A percentile compares a stretch with the other conserved stretches of the same genome.
These are phyloP conservation scores for Capsaspora owczarzaki DNA, from an alignment of 78 protist species.

Conservation along the genomic window DNA sequence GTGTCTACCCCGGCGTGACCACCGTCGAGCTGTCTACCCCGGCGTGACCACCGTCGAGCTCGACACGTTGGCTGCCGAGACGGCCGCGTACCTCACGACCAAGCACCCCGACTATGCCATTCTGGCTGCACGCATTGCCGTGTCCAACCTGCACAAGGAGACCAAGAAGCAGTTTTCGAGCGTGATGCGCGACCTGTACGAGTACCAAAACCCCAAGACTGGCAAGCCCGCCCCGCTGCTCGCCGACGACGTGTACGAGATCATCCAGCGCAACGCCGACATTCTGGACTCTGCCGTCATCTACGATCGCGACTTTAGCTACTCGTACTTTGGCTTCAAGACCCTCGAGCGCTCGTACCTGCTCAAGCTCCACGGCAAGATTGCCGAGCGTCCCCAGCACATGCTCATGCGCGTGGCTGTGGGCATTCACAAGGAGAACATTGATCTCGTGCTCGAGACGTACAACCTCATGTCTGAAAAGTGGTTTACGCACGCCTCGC, in stretches of 20 bases:
- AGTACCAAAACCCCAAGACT: constrained; percentile 58
- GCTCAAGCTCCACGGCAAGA: constrained; percentile 39
- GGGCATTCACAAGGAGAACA: constrained; percentile 83
- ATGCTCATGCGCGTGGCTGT: constrained; percentile 94
- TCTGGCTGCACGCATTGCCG: constrained; percentile 93
- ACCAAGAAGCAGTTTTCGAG: constrained; percentile 60
- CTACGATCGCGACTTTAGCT: constrained; percentile 83
- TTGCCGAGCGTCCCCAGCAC: constrained; percentile 97
- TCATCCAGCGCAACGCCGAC: constrained; percentile 50
- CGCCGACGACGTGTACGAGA: constrained; percentile 52
- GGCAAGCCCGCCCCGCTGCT: constrained; percentile 72
- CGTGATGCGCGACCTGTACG: constrained; percentile 38
- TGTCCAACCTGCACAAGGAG: constrained; percentile 86
- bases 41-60: constrained; percentile 80
- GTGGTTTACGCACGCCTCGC: constrained; percentile 92
- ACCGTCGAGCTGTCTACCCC: constrained; percentile 67
- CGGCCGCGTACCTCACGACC: constrained; percentile 83
- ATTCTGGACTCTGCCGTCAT: constrained; percentile 58
- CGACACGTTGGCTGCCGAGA: constrained; percentile 91
- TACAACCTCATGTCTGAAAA: constrained; percentile 68
- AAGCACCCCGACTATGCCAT: constrained; percentile 92
- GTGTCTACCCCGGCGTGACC: constrained; percentile 75
- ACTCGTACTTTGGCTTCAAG: constrained; percentile 92
- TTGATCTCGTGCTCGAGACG: constrained; percentile 67
- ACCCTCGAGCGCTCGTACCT: constrained; percentile 86